phyloP scores from a whole-genome alignment of 164 flowering plant genomes.

The Amborella trichopoda region DNA sequence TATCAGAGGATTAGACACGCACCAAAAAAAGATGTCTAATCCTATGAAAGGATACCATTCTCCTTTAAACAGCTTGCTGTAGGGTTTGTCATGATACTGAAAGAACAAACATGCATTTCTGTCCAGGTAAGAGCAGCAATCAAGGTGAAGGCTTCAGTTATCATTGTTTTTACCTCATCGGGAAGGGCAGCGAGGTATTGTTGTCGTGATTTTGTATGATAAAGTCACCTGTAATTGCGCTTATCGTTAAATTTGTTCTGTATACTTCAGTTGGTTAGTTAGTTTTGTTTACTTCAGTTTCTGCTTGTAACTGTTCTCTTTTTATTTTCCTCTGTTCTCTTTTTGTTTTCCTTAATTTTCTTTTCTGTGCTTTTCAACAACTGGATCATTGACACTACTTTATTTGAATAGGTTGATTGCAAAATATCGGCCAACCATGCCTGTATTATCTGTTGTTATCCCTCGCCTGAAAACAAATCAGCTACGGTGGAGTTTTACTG shows the following conservation, averaged over 20 bases:
- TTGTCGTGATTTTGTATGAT: not conserved
- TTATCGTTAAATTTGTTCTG: not conserved
- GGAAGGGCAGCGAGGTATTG: slow-evolving; percentile 89
- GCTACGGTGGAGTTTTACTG: slow-evolving; percentile 74
- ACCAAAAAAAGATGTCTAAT: no score
- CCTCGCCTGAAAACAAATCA: slow-evolving; percentile 82
- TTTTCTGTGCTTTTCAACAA: not conserved
- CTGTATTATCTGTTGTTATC: slow-evolving; percentile 79
- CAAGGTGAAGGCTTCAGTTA: slow-evolving; percentile 83
- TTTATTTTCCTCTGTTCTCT: not conserved
- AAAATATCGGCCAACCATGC: slow-evolving; percentile 91
- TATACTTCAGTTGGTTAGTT: not conserved
- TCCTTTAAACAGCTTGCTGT: no score
- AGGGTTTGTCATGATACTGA: no score
- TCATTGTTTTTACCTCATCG: slow-evolving; percentile 77
- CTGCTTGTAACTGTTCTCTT: not conserved
- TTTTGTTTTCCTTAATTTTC: no score
- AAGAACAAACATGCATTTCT: no score
- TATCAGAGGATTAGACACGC: no score
- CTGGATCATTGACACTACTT: not conserved
- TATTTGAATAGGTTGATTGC: slow-evolving; percentile 63
- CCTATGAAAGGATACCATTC: no score
- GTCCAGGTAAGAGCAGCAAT: slow-evolving; percentile 74
- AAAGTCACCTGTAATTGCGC: no score
- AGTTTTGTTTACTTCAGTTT: not conserved